phyloP scores from a whole-genome alignment of 2,329 filamentous ascomycete species.

The Arthroderma sp. region DNA sequence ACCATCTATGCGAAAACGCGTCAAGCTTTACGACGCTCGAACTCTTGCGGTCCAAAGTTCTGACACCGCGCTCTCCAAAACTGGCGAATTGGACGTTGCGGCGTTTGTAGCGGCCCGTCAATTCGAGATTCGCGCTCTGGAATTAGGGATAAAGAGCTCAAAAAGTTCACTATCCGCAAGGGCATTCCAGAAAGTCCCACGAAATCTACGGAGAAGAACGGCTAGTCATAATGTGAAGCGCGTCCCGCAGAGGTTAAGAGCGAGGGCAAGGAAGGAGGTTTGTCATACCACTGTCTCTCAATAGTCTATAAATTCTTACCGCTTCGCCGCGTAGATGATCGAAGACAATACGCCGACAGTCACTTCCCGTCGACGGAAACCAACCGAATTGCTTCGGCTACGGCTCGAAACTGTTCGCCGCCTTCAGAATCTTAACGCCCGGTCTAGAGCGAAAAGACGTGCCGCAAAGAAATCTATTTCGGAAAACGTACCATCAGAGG shows the following conservation, averaged over 20 bases:
- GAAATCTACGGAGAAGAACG: constrained; percentile 69
- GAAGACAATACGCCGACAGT: constrained; percentile 85
- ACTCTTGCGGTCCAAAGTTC: constrained; percentile 32
- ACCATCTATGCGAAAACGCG: constrained; percentile 23
- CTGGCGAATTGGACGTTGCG: constrained; percentile 72
- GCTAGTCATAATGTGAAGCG: constrained; percentile 91
- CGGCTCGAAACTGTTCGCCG: constrained; percentile 64
- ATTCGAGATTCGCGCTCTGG: constrained; percentile 76
- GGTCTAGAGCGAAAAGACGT: constrained; percentile 27
- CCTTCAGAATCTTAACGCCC: constrained; percentile 47
- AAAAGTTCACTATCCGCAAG: constrained; percentile 52
- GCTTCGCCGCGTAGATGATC: constrained; percentile 47
- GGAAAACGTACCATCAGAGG: constrained; percentile 14
- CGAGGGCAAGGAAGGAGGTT: constrained; percentile 52
- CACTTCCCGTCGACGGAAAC: constrained; percentile 40
- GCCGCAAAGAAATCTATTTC: constrained; percentile 29
- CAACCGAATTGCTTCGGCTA: constrained; percentile 32
- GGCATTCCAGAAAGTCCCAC: constrained; percentile 83
- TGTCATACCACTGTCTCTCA: constrained; percentile 7
- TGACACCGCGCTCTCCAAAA: constrained; percentile 38
- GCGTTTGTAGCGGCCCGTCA: constrained; percentile 74
- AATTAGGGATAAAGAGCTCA: constrained; percentile 65
- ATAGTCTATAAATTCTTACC: neutral
- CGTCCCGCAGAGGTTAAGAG: constrained; percentile 64
- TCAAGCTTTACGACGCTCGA: constrained; percentile 31